Conservation (phyloP, 768 basidiomycete genomes). For the Leccinum boreale region DNA sequence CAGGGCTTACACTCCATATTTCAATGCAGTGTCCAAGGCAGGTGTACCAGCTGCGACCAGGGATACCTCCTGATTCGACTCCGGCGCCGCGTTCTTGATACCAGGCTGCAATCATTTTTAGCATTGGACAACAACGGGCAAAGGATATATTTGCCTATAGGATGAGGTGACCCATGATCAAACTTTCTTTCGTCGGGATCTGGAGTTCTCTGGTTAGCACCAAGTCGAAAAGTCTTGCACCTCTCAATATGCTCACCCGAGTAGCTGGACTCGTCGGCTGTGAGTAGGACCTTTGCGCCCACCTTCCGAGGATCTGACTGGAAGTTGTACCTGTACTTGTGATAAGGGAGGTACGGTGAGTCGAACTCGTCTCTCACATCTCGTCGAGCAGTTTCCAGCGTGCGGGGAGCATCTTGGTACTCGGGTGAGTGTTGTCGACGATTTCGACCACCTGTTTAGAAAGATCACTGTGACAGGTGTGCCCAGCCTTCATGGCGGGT, state of each 20-base stretch:
- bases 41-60: constrained; percentile 84
- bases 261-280: constrained; percentile 66
- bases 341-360: constrained; percentile 7
- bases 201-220: constrained; percentile 2
- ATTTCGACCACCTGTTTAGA: constrained; percentile 53
- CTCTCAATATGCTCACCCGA: constrained; percentile 40
- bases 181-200: constrained; percentile 39
- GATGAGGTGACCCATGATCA: constrained; percentile 73
- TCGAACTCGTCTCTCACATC: constrained; percentile 41
- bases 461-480: background rate
- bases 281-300: constrained; percentile 60
- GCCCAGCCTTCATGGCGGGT: background rate
- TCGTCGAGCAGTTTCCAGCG: constrained; percentile 56
- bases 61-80: constrained; percentile 41
- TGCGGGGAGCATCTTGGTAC: constrained; percentile 51
- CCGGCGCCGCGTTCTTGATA: constrained; percentile 76
- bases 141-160: constrained; percentile 50
- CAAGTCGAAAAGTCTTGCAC: background rate
- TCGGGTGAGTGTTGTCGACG: constrained; percentile 56
- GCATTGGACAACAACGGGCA: background rate
- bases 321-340: constrained; percentile 58
- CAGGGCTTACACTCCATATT: constrained; percentile 63
- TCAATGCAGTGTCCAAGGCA: constrained; percentile 75
- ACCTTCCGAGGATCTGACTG: constrained; percentile 63
- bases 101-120: constrained; percentile 57